Evolutionary conservation across 768 basidiomycete species (phyloP), one percentile per base, ranked within the genome.

Genomic region (Boletales sp.): DNA sequence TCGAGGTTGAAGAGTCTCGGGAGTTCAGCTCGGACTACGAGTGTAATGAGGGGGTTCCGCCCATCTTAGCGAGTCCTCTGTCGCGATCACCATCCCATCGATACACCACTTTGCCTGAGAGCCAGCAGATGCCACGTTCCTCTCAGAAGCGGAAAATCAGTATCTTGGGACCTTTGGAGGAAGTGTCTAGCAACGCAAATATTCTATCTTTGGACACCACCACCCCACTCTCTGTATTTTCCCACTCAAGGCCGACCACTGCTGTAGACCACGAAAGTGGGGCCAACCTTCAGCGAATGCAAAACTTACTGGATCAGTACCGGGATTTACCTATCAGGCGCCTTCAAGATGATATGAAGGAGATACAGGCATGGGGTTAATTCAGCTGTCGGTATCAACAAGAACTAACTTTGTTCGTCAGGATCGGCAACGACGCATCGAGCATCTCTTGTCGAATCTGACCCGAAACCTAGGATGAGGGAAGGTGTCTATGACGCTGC

Each of bases 291-390:
- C 79, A 70, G 55, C 74, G 75, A 50, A 63, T 90, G 36, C 86
- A 90, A 64, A 65, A 69, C 19, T 59, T 87, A 50, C 59, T 90
- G 50, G 84, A 87, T 40, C 81, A 82, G 43, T 75, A 86, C 40
- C 74, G 75, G 27, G 74, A 78, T 38, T 55, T 88, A 53, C 87
- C 89, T 8, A 78, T 89, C 17, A 74, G 78, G 32, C 76, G 69
- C 53, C 69, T 93, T 34, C 85, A 80, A 66, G 84, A 86, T 3
- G 88, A 92, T 65, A 86, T 93, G 80, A 88, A 83, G 63, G 90
- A 91, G 62, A 66, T 91, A 27, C 86, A 87, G 77, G 87, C 86
- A 40, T 42, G 74, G 66, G 18, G 15, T 13, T 12, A 34, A 13
- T 21, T 14, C 32, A 34, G 14, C 6, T 5, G 29, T 43, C 37